Base-by-base conservation (phyloP, 805 yeast genomes). In the Cyberlindnera meyerae region DNA sequence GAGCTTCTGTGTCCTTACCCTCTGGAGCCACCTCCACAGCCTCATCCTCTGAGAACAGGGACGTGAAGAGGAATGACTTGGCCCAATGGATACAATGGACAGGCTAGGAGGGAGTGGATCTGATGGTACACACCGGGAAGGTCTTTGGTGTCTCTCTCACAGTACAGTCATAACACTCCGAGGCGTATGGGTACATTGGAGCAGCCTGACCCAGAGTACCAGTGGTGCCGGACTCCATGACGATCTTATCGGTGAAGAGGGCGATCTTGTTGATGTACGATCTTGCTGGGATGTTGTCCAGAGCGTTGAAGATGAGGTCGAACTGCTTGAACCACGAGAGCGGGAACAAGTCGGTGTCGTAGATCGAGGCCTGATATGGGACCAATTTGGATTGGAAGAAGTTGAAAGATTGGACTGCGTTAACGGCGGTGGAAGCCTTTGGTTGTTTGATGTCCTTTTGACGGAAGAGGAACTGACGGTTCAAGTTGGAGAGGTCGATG, bases 41-140 rank as follows among this genome's bases (percentile, higher is more conserved):
- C 9, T 61, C 61, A 33, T 65, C 68, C 32, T 76, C 77, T 15
- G 77, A 79, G 56, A 88, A 90, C 25, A 93, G 65, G 53, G 87
- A 94, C 17, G 75, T 70, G 55, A 93, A 88, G 34, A 93, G 62
- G 54, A 86, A 94, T 49, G 83, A 86, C 56, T 93, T 93, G 8
- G 97, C 95, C 99, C 99, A 93, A 1, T 94, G 95, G 18, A 93
- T 81, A 58, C 96, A 88, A 55, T 93, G 99, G 6, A 93, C 81
- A 0, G 97, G 97, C 54, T 84, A 88, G 0, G 96, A 85, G 0
- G 99, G 99, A 0, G 98, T 93, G 6, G 96, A 86, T 45, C 99
- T 70, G 40, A 93, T 93, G 0, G 98, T 93, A 58, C 99, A 93
- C 2, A 93, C 96, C 0, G 99, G 97, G 58, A 78, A 93, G 0